Conservation (phyloP, 805 yeast species). For the Brettanomyces nanus region DNA sequence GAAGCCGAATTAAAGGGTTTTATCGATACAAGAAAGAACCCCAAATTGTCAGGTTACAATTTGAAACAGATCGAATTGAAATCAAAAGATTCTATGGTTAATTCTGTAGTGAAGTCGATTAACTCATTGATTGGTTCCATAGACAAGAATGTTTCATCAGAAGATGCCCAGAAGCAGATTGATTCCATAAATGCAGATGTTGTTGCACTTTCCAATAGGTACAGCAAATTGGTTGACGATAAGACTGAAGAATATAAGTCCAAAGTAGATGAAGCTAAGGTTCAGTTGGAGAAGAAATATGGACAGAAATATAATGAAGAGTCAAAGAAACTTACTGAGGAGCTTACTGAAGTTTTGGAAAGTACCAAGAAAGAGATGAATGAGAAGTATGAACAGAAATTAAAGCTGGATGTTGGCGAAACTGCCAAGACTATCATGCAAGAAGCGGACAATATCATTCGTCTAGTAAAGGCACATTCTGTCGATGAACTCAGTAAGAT, state of each 20-base stretch:
- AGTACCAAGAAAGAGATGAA: slow-evolving; percentile 55
- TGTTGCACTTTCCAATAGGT: slow-evolving; percentile 15
- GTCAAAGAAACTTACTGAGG: slow-evolving; percentile 49
- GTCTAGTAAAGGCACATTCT: slow-evolving; percentile 58
- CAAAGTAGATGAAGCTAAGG: slow-evolving; percentile 4
- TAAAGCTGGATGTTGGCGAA: slow-evolving; percentile 58
- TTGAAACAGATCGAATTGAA: slow-evolving; percentile 17
- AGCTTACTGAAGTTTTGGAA: slow-evolving; percentile 53
- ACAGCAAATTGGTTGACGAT: slow-evolving; percentile 16
- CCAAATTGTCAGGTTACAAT: not conserved
- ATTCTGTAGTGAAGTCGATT: slow-evolving; percentile 26
- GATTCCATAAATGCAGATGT: slow-evolving; percentile 17
- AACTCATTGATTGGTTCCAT: slow-evolving; percentile 28
- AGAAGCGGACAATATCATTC: slow-evolving; percentile 68
- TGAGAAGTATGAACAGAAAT: slow-evolving; percentile 45
- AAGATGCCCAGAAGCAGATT: slow-evolving; percentile 16
- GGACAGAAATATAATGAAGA: slow-evolving; percentile 24
- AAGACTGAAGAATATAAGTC: slow-evolving; percentile 21
- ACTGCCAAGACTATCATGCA: slow-evolving; percentile 55
- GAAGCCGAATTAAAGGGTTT: not conserved
- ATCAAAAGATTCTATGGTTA: slow-evolving; percentile 26
- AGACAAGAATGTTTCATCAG: slow-evolving; percentile 15
- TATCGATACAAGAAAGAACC: not conserved
- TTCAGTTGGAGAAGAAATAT: slow-evolving; percentile 18
- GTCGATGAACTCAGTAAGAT: slow-evolving; percentile 57